These are phyloP conservation scores for Saccharum spontaneum DNA, from an alignment of 176 grass and related monocot genomes.

Conservation along the genomic window DNA sequence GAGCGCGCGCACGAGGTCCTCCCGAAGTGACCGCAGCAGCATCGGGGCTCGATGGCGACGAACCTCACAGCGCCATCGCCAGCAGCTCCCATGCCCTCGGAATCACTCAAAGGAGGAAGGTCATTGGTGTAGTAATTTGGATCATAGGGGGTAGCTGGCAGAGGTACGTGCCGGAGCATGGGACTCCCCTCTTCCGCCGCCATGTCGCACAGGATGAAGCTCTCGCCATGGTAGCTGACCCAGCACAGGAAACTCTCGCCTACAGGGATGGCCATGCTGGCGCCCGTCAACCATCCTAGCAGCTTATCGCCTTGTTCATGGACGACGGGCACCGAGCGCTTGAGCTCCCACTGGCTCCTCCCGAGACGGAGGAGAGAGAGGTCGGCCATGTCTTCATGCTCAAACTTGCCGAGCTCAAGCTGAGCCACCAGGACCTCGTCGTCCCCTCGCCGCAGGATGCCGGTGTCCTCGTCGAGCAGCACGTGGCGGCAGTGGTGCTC, in stretches of 20 bases:
- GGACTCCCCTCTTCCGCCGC: background rate
- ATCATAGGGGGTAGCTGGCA: background rate
- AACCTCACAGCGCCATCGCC: background rate
- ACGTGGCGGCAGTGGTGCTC: no score
- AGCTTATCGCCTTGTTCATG: no score
- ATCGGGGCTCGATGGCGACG: background rate
- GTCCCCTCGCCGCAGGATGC: no score
- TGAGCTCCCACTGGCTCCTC: no score
- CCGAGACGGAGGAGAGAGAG: no score
- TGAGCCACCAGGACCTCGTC: no score
- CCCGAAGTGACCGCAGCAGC: background rate
- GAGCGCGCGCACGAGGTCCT: background rate
- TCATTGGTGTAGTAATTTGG: background rate
- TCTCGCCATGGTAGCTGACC: accelerated
- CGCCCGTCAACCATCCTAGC: accelerated
- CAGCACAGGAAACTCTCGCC: slow-evolving; percentile 2
- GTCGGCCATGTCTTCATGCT: no score
- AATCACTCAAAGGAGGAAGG: background rate
- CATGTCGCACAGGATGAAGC: background rate
- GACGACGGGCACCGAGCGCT: no score
- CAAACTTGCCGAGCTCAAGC: no score
- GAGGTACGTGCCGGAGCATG: background rate
- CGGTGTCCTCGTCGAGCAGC: no score
- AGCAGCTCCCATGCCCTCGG: background rate
- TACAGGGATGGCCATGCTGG: background rate